Percentiles rank a stretch among this genome's conserved stretches.
phyloP scores from a whole-genome alignment of 805 yeast genomes.

The Yarrowia sp. region DNA sequence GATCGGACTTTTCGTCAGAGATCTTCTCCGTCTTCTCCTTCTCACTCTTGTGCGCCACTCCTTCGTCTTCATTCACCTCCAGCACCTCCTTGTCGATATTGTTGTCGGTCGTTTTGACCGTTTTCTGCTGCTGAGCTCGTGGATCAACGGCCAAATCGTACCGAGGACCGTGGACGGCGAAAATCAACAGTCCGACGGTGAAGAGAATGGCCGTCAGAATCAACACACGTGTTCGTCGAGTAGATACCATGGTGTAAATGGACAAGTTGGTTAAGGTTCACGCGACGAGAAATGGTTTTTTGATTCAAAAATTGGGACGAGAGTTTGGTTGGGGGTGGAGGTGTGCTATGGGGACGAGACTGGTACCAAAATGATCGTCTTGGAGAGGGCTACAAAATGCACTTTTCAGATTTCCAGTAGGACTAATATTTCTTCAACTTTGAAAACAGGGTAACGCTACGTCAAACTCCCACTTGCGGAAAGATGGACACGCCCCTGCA shows the following conservation, averaged over 20 bases:
- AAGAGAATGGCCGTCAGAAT: constrained; percentile 45
- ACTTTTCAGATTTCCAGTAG: too few relatives aligned
- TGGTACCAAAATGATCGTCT: too few relatives aligned
- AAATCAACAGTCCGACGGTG: constrained; percentile 37
- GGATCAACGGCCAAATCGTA: constrained; percentile 25
- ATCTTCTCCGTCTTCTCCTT: constrained; percentile 34
- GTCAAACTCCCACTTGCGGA: too few relatives aligned
- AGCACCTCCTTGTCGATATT: constrained; percentile 23
- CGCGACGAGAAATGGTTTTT: neutral
- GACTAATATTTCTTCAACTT: too few relatives aligned
- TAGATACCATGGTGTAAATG: constrained; percentile 31
- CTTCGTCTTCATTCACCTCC: constrained; percentile 43
- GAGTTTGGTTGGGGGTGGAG: too few relatives aligned
- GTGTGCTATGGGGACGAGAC: too few relatives aligned
- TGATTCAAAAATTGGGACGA: too few relatives aligned
- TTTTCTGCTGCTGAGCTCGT: constrained; percentile 28
- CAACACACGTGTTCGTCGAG: constrained; percentile 45
- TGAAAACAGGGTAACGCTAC: too few relatives aligned
- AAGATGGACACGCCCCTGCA: too few relatives aligned
- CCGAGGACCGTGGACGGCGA: constrained; percentile 41
- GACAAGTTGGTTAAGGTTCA: neutral
- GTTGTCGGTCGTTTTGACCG: constrained; percentile 27
- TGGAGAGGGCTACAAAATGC: too few relatives aligned
- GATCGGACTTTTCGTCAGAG: constrained; percentile 31
- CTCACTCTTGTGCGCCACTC: constrained; percentile 44